Evolutionary conservation across 2,329 filamentous ascomycete genomes (phyloP).

Genomic region (Penicillium palitans): DNA sequence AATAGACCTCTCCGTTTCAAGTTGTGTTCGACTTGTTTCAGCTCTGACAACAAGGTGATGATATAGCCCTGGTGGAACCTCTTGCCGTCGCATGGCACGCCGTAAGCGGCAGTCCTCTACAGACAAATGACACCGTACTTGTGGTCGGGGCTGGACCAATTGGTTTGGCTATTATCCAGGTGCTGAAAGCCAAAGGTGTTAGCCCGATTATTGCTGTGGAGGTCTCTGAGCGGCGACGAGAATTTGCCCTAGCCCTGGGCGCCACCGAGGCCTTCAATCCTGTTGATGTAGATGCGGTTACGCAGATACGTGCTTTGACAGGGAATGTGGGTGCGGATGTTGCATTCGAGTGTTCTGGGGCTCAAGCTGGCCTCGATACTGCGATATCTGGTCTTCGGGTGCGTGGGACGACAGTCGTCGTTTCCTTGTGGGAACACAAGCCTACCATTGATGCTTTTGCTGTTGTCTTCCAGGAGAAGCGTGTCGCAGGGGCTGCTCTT

Average conservation of each 20-base stretch:
- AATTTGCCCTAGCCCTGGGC: constrained; percentile 57
- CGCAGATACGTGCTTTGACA: constrained; percentile 50
- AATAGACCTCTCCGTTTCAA: background rate
- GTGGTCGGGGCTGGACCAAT: constrained; percentile 64
- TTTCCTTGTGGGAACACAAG: constrained; percentile 62
- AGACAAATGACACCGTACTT: constrained; percentile 49
- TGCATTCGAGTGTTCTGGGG: constrained; percentile 64
- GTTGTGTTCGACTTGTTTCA: background rate
- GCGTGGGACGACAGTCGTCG: constrained; percentile 60
- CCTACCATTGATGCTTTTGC: constrained; percentile 56
- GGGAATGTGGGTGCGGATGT: constrained; percentile 51
- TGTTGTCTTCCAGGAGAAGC: constrained; percentile 55
- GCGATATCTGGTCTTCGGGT: constrained; percentile 54
- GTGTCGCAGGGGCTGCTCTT: constrained; percentile 49
- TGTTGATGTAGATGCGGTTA: constrained; percentile 48
- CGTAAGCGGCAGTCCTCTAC: constrained; percentile 51
- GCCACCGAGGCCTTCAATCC: constrained; percentile 58
- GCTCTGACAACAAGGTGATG: background rate
- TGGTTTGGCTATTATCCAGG: constrained; percentile 60
- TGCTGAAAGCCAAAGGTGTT: constrained; percentile 54
- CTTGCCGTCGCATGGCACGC: constrained; percentile 66
- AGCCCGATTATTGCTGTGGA: constrained; percentile 60
- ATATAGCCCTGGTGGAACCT: constrained; percentile 60
- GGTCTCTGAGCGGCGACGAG: constrained; percentile 51
- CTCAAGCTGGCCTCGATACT: constrained; percentile 50